These are phyloP conservation scores for Platanthera zijinensis DNA, from an alignment of 106 monocot species.

Conservation along the genomic window DNA sequence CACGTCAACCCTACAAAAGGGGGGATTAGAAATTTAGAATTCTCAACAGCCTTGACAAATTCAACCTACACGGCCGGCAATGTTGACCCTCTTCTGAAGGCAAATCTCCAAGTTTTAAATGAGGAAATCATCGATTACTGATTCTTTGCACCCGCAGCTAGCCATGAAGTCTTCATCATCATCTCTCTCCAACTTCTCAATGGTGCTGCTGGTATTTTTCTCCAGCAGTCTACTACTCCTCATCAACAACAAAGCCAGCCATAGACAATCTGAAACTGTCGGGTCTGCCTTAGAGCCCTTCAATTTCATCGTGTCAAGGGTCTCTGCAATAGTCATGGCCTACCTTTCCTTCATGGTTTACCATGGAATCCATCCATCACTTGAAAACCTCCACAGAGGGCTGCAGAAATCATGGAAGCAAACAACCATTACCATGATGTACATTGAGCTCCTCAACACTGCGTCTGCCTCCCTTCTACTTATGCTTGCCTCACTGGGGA, in stretches of 20 bases:
- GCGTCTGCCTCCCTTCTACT: constrained; percentile 6
- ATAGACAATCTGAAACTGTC: neutral
- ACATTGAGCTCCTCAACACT: constrained; percentile 10
- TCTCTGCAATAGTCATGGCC: constrained; percentile 3
- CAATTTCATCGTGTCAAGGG: constrained; percentile 1
- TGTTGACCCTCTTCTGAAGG: neutral
- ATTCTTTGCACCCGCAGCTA: neutral
- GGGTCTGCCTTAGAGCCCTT: neutral
- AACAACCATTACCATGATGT: constrained; percentile 2
- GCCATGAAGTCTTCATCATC: neutral
- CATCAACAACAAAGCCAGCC: neutral
- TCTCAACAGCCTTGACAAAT: neutral
- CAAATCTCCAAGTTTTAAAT: neutral
- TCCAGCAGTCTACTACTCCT: constrained; percentile 2
- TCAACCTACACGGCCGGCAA: neutral
- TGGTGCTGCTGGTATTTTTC: neutral
- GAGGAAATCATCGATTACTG: neutral
- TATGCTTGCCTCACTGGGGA: neutral
- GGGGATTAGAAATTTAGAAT: neutral
- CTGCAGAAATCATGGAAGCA: constrained; percentile 8
- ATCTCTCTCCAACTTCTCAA: neutral
- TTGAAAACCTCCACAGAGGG: neutral
- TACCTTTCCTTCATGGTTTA: constrained; percentile 2
- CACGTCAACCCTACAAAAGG: too few species aligned
- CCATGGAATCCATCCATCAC: neutral